Evolutionary conservation across 2,329 filamentous ascomycete genomes (phyloP), one percentile per base, ranked within the genome.

Genomic region (Onygena corvina): DNA sequence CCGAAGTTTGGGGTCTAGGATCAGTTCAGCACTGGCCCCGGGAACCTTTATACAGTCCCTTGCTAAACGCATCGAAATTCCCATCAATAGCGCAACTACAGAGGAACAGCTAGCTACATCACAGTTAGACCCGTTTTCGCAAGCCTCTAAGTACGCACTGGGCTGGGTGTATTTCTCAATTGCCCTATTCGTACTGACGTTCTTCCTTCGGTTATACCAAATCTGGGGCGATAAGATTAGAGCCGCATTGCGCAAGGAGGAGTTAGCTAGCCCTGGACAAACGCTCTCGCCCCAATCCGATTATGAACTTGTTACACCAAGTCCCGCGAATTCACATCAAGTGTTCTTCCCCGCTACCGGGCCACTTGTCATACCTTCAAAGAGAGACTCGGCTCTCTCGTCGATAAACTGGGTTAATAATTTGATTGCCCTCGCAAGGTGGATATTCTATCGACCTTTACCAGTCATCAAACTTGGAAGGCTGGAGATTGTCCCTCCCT

Each of bases 181-280:
- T 45, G 79, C 81, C 46, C 65, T 95, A 52, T 74, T 89, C 55
- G 75, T 76, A 23, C 59, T 79, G 48, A 80, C 89, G 3, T 69
- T 84, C 8, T 60, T 83, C 8, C 72, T 90, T 61, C 80, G 87
- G 56, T 75, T 85, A 61, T 94, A 89, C 74, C 84, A 94, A 66
- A 81, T 84, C 57, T 94, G 87, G 83, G 87, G 89, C 58, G 89
- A 95, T 71, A 93, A 92, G 70, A 86, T 94, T 56, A 80, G 89
- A 57, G 85, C 89, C 57, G 89, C 87, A 54, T 79, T 92, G 52
- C 86, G 92, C 70, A 90, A 93, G 69, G 82, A 92, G 61, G 80
- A 86, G 62, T 75, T 86, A 58, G 75, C 85, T 60, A 64, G 51
- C 64, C 72, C 46, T 56, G 76, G 42, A 75, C 80, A 66, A 56